Base-by-base conservation (phyloP, 306 rosid species). In the Vicia villosa region DNA sequence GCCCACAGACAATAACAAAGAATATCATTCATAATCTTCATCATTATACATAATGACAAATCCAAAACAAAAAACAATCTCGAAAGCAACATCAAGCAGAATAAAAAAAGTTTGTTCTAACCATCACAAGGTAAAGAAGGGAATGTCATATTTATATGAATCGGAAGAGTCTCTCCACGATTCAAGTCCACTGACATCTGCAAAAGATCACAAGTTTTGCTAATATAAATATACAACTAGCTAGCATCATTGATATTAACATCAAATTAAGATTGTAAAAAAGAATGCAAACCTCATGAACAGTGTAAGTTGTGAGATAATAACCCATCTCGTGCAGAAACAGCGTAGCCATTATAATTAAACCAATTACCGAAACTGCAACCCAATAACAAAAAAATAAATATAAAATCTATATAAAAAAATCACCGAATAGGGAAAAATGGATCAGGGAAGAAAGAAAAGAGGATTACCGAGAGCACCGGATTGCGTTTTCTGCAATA, bases 81-180 rank as follows among this genome's bases (percentile, higher is more conserved):
- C 2, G n/a, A n/a, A n/a, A n/a, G n/a, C n/a, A n/a, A n/a, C n/a
- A n/a, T n/a, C n/a, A n/a, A n/a, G n/a, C n/a, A n/a, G 16, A 15
- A 49, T 43, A 73, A 16, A 36, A 68, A 52, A 74, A 56, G 50
- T 62, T 6, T 14, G 58, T 47, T 28, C 96, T 73, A 69, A 94
- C 99, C 99, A 41, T 94, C 97, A 79, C 97, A 94, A 63, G 99
- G 99, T 74, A 94, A 79, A 30, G 97, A 76, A 74, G 99, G 99
- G 76, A 94, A 91, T 4, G 99, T 91, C 82, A 91, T 82, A 77
- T 94, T 94, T 70, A 94, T 86, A 75, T 94, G 97, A 78, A 94
- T 94, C 0, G 99, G 99, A 79, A 94, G 99, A 68, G 85, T 94
- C 75, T 91, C 99, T 70, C 99, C 97, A 1, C 97, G 96, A 63